Evolutionary conservation across 169 alveolate genomes (phyloP), one percentile per base, ranked within the genome.

Genomic region (Eimeria falciformis): DNA sequence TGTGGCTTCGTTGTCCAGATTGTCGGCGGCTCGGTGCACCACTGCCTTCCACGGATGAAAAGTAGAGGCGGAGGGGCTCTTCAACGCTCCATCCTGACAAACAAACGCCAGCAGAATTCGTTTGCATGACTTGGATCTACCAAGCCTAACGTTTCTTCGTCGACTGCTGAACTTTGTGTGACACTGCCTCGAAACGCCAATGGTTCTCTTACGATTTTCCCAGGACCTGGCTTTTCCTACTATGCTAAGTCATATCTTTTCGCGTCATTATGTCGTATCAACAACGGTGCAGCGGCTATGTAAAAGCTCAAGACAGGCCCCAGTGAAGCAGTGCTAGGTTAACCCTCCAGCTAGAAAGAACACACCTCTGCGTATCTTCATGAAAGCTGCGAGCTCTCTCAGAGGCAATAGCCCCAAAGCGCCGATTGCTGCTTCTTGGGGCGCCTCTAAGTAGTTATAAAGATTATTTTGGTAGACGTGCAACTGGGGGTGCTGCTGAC

Each of bases 401-500:
- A 75, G 47, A 66, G 85, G 85, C 68, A 75, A 45, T 65, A 75
- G 46, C 62, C 25, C 85, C 85, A 45, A 45, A 5, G 68, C 85
- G 66, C 85, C 85, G 40, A 75, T 29, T 29, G 68, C 85, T 12
- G 43, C 85, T 53, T 29, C 66, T 46, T 75, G 85, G 25, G 66
- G 62, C 9, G 68, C 25, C 9, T 45, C 66, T 27, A n/a, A 29
- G 85, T 45, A 75, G 85, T 65, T 75, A 45, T 75, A 23, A 40
- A 45, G 85, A 14, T 75, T 66, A 37, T 43, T 1, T 1, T 75
- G 85, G 56, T 75, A 75, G 17, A 66, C 45, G 23, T 75, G n/a
- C 46, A 75, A 65, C 7, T 75, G 85, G 85, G 85, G 85, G 68
- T 75, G 68, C 66, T 75, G 85, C 65, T 43, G 46, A 43, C 43